Conservation (phyloP, 257 asterid species). For the Scutellaria galericulata region DNA sequence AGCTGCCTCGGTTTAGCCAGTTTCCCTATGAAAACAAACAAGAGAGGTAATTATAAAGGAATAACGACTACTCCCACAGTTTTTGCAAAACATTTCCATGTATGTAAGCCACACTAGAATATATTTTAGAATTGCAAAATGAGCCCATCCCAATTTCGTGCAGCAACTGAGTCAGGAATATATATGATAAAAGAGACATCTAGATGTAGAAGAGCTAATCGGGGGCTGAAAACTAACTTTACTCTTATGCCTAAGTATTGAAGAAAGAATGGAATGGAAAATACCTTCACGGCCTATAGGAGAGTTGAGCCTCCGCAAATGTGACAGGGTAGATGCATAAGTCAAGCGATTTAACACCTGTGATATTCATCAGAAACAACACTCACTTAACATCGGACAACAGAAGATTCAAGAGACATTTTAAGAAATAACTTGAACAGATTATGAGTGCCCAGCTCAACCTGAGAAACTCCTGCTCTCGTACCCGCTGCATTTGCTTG, state of each 20-base stretch:
- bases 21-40: conserved; percentile 61
- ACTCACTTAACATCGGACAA: conserved; percentile 29
- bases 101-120: not conserved
- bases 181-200: not conserved
- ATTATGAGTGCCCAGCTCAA: conserved; percentile 34
- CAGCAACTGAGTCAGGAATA: not conserved
- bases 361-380: conserved; percentile 27
- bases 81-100: not conserved
- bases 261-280: not conserved
- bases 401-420: not conserved
- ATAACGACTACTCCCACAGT: not conserved
- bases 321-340: conserved; percentile 95
- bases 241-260: conserved; percentile 14
- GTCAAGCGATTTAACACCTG: conserved; percentile 99
- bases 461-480: conserved; percentile 99
- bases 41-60: conserved; percentile 3
- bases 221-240: not conserved
- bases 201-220: conserved; percentile 1
- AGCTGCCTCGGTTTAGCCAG: conserved; percentile 98
- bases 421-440: conserved; percentile 16
- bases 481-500: conserved; percentile 99
- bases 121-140: not conserved
- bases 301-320: conserved; percentile 90
- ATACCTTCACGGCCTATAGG: conserved; percentile 99
- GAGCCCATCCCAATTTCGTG: not conserved